phyloP scores from a whole-genome alignment of 148 eudicot genomes.

The Heliamphora exappendiculata region DNA sequence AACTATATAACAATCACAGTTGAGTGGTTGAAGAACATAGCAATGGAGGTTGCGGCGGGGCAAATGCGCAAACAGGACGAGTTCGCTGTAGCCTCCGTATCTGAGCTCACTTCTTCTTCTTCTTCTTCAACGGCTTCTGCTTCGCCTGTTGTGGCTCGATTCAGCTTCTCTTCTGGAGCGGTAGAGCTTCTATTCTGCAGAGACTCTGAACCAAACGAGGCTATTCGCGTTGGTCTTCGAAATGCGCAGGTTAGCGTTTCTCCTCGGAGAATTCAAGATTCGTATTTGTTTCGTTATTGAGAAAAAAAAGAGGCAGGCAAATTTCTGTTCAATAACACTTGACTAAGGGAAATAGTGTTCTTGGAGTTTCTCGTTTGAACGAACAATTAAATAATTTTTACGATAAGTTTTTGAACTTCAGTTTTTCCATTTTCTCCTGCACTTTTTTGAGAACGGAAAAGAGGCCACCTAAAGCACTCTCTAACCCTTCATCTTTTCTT shows the following conservation, averaged over 20 bases:
- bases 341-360: not conserved
- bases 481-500: no score
- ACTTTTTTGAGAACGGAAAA: not conserved
- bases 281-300: not conserved
- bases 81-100: slow-evolving; percentile 32
- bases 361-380: not conserved
- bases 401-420: not conserved
- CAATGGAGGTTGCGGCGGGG: not conserved
- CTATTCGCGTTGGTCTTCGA: slow-evolving; percentile 28
- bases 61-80: not conserved
- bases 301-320: not conserved
- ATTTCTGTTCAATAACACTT: not conserved
- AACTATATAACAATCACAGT: no score
- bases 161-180: slow-evolving; percentile 30
- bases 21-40: slow-evolving; percentile 3
- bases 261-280: not conserved
- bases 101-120: slow-evolving; percentile 17
- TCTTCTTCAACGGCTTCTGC: slow-evolving; percentile 9
- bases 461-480: no score
- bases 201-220: slow-evolving; percentile 22
- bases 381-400: not conserved
- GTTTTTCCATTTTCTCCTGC: not conserved
- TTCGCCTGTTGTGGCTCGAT: slow-evolving; percentile 28
- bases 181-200: slow-evolving; percentile 39
- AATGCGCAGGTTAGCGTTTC: slow-evolving; percentile 34